These are phyloP conservation scores for Verruconis gallopava DNA, from an alignment of 2,329 filamentous ascomycete species.

Conservation along the genomic window DNA sequence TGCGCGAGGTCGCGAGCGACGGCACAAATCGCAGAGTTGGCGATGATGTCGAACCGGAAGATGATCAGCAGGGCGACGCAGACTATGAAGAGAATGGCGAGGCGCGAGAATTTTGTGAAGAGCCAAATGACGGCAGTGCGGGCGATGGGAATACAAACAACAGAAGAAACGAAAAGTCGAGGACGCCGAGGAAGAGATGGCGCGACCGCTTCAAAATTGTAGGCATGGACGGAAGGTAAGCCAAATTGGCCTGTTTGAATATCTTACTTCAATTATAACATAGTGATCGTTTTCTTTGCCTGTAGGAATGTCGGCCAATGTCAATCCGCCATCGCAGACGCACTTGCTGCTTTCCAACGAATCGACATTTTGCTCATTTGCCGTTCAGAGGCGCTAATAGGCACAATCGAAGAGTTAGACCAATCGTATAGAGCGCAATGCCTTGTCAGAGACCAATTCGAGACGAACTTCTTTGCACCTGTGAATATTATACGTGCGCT, in stretches of 20 bases:
- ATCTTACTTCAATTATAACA: too few species aligned
- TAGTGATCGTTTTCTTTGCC: too few species aligned
- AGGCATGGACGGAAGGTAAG: constrained; percentile 42
- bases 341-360: constrained; percentile 68
- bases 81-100: constrained; percentile 56
- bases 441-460: constrained; percentile 81
- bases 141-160: constrained; percentile 34
- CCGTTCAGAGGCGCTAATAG: constrained; percentile 78
- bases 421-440: constrained; percentile 59
- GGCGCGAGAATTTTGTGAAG: not conserved
- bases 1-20: constrained; percentile 40
- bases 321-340: constrained; percentile 76
- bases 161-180: constrained; percentile 46
- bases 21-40: not conserved
- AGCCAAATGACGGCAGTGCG: not conserved
- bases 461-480: constrained; percentile 87
- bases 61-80: constrained; percentile 41
- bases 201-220: constrained; percentile 58
- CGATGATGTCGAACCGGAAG: constrained; percentile 34
- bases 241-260: too few species aligned
- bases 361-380: constrained; percentile 88
- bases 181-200: constrained; percentile 58
- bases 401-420: constrained; percentile 79
- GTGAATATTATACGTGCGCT: constrained; percentile 90
- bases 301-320: constrained; percentile 54